Evolutionary conservation across 805 yeast genomes (phyloP), one percentile per base, ranked within the genome.

Genomic region (Lipomyces kockii): DNA sequence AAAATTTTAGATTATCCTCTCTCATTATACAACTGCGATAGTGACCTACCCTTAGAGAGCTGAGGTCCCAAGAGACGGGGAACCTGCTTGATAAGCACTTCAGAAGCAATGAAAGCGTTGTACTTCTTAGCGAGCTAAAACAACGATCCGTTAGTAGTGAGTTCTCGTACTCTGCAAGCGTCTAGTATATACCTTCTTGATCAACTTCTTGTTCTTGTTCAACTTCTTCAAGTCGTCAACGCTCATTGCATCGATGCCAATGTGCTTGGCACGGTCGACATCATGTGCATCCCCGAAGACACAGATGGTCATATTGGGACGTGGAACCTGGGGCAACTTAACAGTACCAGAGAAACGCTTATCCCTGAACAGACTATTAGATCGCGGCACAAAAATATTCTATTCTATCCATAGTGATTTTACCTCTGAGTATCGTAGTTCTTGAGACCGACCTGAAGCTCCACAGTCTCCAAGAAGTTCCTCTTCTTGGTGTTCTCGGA

Each of bases 331-430:
- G 82, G 99, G 99, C 79, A 95, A 88, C 86, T 89, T 95, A 86
- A 95, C 89, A 82, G 98, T 81, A 87, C 99, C 99, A 83, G 98
- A 94, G 98, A 95, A 95, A 92, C 99, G 98, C 93, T 95, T 95
- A 86, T 95, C 99, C 91, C 72, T 68, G 58, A n/a, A 52, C 9
- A 9, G n/a, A 20, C 20, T 61, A 62, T 35, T 25, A 53, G n/a
- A n/a, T n/a, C 8, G 9, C 29, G 6, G n/a, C 39, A 55, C 20
- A 51, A n/a, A 11, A 20, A 12, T 2, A 9, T 20, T 29, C 14
- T n/a, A 25, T 35, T 2, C 5, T 29, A 25, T 29, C 34, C 27
- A 22, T 20, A 64, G 14, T 37, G 39, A 37, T 17, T n/a, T 6
- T 58, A 68, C 71, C 99, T 93, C 88, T 95, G 99, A 82, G 99